Evolutionary conservation across 2,329 filamentous ascomycete species (phyloP).

Genomic region (Talaromyces sp.): DNA sequence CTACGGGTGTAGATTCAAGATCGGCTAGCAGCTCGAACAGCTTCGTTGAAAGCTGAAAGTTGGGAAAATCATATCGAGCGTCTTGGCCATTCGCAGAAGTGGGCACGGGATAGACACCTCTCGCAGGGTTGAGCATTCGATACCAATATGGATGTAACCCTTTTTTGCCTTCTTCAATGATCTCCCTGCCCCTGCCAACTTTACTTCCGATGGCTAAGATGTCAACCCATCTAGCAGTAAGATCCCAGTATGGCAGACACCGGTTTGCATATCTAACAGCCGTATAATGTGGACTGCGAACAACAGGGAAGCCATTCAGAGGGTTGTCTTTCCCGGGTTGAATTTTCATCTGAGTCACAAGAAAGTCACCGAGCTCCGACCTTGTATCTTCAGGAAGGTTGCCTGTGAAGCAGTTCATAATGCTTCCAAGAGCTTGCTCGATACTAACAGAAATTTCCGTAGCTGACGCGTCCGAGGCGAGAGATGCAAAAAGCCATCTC

Average conservation of each 20-base stretch:
- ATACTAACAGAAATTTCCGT: conserved; percentile 78
- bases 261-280: conserved; percentile 86
- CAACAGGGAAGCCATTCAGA: conserved; percentile 39
- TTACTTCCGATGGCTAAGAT: conserved; percentile 68
- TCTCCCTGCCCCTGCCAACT: conserved; percentile 68
- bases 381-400: conserved; percentile 40
- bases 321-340: conserved; percentile 35
- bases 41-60: conserved; percentile 21
- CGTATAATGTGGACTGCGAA: conserved; percentile 75
- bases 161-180: conserved; percentile 83
- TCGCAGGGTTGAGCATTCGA: conserved; percentile 53
- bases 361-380: conserved; percentile 49
- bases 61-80: conserved; percentile 36
- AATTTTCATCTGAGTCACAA: conserved; percentile 64
- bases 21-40: conserved; percentile 26
- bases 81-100: conserved; percentile 50
- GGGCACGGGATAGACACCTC: conserved; percentile 39
- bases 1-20: conserved; percentile 21
- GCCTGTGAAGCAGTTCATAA: conserved; percentile 58
- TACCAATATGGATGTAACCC: conserved; percentile 80
- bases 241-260: conserved; percentile 74
- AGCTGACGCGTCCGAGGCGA: conserved; percentile 72
- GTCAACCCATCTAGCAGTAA: conserved; percentile 80
- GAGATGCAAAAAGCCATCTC: conserved; percentile 77
- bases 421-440: conserved; percentile 78